Base-by-base conservation (phyloP, 1,139 yeast genomes). In the Suhomyces bolitotheri region DNA sequence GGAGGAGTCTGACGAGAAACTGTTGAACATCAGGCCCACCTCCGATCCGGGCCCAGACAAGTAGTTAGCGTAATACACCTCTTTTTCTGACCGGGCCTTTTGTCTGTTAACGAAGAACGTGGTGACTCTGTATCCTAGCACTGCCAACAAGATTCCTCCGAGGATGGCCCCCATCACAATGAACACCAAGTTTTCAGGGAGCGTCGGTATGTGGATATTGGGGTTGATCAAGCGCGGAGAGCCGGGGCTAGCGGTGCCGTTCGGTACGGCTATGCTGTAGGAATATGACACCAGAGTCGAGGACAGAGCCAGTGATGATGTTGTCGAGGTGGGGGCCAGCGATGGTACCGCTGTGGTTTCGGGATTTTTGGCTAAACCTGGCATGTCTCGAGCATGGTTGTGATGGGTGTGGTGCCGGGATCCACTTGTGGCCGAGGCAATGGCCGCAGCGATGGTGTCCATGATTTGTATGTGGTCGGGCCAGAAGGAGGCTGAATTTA, bases 131-230 rank as follows among this genome's bases (percentile, higher is more conserved):
- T 55, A 57, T 5, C 46, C 16, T 2, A 56, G 35, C 3, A 62
- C 30, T 6, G 52, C 41, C 8, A 57, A 27, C 4, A 68, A 39
- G 2, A 60, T 19, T 5, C 60, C 48, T 3, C 59, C 58, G 3
- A 71, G 38, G 7, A 70, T 50, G 0, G 59, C 60, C 1, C 76
- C 78, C 8, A 69, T 56, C 1, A 69, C 54, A 14, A 73, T 66
- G 47, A 73, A 73, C n/a, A 73, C 66, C 13, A 73, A 51, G 22
- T 67, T 66, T 22, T 56, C 51, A 1, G 70, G 65, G 27, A 61
- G 46, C 4, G 40, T 35, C 4, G 60, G 38, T n/a, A 36, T 32
- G 8, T 40, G 33, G 7, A 71, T 51, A 39, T 54, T 71, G 7
- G 78, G 78, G 41, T 67, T 40, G 19, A 33, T 40, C 66, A 29